These are phyloP conservation scores for Solanum hybrid DNA, from an alignment of 305 asterid genomes.

Conservation along the genomic window DNA sequence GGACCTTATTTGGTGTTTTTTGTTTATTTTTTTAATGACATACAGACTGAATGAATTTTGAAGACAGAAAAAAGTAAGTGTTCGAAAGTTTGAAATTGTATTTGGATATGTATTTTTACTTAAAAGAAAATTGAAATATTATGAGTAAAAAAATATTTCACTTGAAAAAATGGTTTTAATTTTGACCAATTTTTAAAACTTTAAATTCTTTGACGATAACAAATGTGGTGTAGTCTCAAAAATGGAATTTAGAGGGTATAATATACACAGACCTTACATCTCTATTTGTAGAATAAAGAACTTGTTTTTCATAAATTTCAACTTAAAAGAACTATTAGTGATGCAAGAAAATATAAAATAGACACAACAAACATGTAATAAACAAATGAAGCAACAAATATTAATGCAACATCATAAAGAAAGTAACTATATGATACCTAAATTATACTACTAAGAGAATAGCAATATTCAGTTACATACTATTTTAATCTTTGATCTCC, in stretches of 20 bases:
- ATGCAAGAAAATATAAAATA: not conserved
- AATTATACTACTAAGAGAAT: not conserved
- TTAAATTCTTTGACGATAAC: fast-evolving
- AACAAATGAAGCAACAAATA: not conserved
- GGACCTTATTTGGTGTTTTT: not conserved
- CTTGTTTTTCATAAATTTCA: not conserved
- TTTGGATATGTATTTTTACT: no score
- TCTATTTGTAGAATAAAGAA: not conserved
- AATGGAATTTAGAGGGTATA: fast-evolving
- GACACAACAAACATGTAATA: no score
- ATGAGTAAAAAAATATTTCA: not conserved
- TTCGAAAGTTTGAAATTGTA: no score
- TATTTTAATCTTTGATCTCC: no score
- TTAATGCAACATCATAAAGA: not conserved
- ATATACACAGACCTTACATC: not conserved
- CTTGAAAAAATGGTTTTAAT: no score
- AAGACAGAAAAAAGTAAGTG: not conserved
- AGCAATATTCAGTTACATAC: not conserved
- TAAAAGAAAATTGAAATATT: no score
- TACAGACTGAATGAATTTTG: not conserved
- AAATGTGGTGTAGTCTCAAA: not conserved
- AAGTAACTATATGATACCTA: not conserved
- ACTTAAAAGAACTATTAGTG: not conserved
- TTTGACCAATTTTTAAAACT: no score
- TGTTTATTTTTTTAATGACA: not conserved